These are phyloP conservation scores for Cymbopogon flexuosus DNA, from an alignment of 202 grass and related monocot species.

Conservation along the genomic window DNA sequence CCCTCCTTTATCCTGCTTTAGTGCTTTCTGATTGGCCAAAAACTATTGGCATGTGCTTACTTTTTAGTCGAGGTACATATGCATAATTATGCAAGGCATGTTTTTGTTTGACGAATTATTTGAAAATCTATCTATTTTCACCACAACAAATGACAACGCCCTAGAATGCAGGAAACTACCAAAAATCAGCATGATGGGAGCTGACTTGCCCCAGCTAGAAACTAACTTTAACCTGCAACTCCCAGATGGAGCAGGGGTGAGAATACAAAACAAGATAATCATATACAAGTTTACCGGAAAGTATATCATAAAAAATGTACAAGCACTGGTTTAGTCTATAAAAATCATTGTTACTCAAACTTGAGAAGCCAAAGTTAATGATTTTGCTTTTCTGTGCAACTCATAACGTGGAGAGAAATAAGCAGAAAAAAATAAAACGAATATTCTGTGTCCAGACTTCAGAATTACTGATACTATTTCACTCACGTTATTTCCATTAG, in stretches of 20 bases:
- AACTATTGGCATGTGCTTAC: constrained; percentile 37
- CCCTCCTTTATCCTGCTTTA: constrained; percentile 36
- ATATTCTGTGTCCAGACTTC: constrained; percentile 13
- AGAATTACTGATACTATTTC: constrained; percentile 4
- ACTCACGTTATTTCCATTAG: not conserved
- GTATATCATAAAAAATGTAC: not conserved
- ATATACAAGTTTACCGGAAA: not conserved
- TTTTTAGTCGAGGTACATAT: constrained; percentile 31
- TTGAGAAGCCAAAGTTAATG: not conserved
- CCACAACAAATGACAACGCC: not conserved
- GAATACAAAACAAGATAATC: constrained; percentile 6
- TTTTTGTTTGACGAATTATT: constrained; percentile 14
- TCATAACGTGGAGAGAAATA: not conserved
- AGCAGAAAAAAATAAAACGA: not conserved
- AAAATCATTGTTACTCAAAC: not conserved
- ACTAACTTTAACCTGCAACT: constrained; percentile 6
- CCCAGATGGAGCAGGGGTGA: not conserved
- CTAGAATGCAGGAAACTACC: not conserved
- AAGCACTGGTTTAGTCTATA: not conserved
- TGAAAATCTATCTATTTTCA: constrained; percentile 14
- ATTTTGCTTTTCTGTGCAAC: not conserved
- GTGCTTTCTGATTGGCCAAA: constrained; percentile 32
- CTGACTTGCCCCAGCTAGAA: not conserved
- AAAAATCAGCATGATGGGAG: not conserved
- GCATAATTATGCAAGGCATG: constrained; percentile 22